Evolutionary conservation across 495 filamentous ascomycete genomes (phyloP), one percentile per base, ranked within the genome.

Genomic region (Aspergillus coremiiformis): DNA sequence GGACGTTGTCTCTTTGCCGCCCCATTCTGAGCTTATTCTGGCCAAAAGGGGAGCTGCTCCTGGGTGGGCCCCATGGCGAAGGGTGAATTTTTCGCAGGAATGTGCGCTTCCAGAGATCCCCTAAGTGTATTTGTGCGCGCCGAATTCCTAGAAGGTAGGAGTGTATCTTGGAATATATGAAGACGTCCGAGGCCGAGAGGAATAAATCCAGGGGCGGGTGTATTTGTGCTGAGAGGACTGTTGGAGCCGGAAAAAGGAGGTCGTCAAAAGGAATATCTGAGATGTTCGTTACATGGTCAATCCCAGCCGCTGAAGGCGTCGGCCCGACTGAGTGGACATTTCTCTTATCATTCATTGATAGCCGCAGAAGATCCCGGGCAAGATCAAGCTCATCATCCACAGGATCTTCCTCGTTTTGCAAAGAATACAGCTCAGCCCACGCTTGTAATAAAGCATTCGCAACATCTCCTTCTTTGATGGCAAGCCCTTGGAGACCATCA

Each of bases 391-490:
- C 70, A 49, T 88, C 83, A 47, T 93, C 87, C 21, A 82, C 79
- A 21, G 81, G 80, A 48, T 93, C 88, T 30, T 84, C 81, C 54
- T 87, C 78, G 29, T 83, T 81, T 52, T 88, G 83, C 47, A 93
- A 70, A 5, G 84, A 79, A 11, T 84, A 81, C 30, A 98, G 75
- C 27, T 85, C 81, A 2, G 83, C 76, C 89, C 87, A 95, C 1
- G 89, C 82, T 54, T 85, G 75, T 8, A 79, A 72, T 17, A 98
- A 66, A 8, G 89, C 81, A 21, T 85, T 79, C 26, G 80, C 78
- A 0, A 95, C 81, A 64, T 98, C 93, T 3, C 86, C 86, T 57
- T 96, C 90, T 65, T 90, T 96, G 41, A 96, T 78, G 6, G 84
- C 68, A 11, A 91, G 72, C 5, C 76, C 79, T 27, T 73, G 67